Conservation (phyloP, 805 yeast genomes). For the Cephaloascus fragrans region DNA sequence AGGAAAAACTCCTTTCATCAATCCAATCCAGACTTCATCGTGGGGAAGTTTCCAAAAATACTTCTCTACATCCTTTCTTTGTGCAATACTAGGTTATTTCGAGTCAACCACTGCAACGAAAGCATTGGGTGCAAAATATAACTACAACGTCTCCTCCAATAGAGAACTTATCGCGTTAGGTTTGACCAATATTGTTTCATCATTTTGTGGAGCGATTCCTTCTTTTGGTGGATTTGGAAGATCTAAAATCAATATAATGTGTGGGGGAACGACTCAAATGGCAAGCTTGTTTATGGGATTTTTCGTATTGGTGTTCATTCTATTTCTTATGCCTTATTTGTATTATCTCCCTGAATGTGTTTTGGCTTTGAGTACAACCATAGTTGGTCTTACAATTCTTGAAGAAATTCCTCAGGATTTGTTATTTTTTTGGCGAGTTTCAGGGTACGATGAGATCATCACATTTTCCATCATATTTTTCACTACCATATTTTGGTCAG, state of each 20-base stretch:
- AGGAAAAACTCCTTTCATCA: constrained; percentile 35
- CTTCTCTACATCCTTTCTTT: constrained; percentile 61
- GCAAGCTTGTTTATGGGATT: constrained; percentile 82
- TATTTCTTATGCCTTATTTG: constrained; percentile 49
- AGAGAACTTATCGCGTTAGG: constrained; percentile 91
- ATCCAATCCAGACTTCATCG: constrained; percentile 46
- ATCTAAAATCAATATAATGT: constrained; percentile 76
- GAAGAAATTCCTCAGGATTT: constrained; percentile 83
- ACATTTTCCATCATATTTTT: constrained; percentile 57
- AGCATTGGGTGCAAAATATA: constrained; percentile 66
- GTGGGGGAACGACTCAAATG: constrained; percentile 80
- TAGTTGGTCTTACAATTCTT: constrained; percentile 65
- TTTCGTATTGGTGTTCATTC: constrained; percentile 56
- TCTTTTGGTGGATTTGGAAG: constrained; percentile 96
- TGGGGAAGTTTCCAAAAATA: constrained; percentile 41
- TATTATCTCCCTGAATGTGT: constrained; percentile 73
- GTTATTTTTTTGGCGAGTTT: constrained; percentile 57
- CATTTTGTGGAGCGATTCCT: constrained; percentile 68
- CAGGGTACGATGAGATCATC: constrained; percentile 69
- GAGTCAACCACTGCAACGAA: constrained; percentile 92
- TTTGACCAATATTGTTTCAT: constrained; percentile 52
- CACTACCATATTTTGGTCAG: constrained; percentile 47
- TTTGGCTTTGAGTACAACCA: constrained; percentile 68
- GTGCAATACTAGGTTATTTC: constrained; percentile 83
- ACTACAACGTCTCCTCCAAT: constrained; percentile 70